Evolutionary conservation across 108 stramenopile species (phyloP).

Genomic region (Pseudonitzschia pungens): DNA sequence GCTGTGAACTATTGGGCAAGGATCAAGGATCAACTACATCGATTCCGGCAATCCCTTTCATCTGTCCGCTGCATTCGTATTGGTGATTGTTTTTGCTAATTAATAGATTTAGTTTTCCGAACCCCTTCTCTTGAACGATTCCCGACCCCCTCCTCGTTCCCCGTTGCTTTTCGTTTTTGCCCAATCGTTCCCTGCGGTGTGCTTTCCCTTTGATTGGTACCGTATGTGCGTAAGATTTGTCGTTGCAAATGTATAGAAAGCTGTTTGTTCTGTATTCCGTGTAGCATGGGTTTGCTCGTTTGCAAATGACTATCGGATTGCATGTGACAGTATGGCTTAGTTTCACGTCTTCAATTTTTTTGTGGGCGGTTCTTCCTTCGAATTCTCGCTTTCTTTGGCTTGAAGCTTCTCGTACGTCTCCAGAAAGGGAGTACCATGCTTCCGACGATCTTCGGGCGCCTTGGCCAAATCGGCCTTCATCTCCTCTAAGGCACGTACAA

Average conservation of each 20-base stretch:
- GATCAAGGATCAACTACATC: no score
- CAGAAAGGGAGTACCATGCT: background rate
- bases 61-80: no score
- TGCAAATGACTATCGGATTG: background rate
- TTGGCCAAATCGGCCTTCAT: constrained; percentile 20
- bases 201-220: background rate
- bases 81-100: no score
- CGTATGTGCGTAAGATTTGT: background rate
- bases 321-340: background rate
- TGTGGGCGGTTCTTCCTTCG: background rate
- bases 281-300: background rate
- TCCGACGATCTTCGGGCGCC: constrained; percentile 9
- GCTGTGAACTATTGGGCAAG: no score
- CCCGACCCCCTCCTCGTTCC: background rate
- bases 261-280: background rate
- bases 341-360: constrained; percentile 11
- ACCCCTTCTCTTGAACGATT: background rate
- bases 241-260: background rate
- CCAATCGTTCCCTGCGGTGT: background rate
- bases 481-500: constrained; percentile 18
- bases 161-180: background rate
- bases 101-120: no score
- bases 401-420: constrained; percentile 13
- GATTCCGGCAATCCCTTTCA: no score
- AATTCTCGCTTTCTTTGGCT: background rate